Evolutionary conservation across 345 rosid genomes (phyloP).

Genomic region (Nephelium lappaceum): DNA sequence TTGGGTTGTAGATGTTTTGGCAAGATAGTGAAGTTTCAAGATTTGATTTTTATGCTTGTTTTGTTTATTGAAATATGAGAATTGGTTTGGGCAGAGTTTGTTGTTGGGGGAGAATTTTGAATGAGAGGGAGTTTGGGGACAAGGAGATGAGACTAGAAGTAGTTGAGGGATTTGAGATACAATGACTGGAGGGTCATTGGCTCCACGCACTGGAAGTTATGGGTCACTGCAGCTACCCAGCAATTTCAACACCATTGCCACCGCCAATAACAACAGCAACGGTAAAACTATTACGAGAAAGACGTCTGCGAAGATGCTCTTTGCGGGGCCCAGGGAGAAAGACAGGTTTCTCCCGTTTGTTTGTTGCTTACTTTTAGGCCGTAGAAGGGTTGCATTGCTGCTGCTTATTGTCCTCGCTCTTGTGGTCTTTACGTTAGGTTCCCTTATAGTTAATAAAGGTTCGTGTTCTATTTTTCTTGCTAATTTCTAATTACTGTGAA

Average conservation of each 20-base stretch:
- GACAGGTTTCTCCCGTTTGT: conserved; percentile 54
- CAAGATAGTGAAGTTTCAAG: background rate
- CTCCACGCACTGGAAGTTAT: conserved; percentile 59
- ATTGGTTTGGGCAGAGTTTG: conserved; percentile 21
- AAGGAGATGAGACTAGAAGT: conserved; percentile 44
- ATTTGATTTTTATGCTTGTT: background rate
- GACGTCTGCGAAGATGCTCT: conserved; percentile 48
- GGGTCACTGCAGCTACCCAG: conserved; percentile 49
- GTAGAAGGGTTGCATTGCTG: conserved; percentile 69
- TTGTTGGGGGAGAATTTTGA: conserved; percentile 15
- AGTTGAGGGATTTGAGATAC: conserved; percentile 50
- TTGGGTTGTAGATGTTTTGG: background rate
- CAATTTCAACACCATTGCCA: background rate
- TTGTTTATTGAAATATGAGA: conserved; percentile 14
- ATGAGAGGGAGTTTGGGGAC: conserved; percentile 21
- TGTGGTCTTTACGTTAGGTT: conserved; percentile 72
- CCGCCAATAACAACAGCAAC: conserved; percentile 16
- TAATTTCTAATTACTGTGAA: background rate
- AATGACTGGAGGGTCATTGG: conserved; percentile 81
- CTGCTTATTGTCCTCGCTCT: conserved; percentile 63
- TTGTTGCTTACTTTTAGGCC: conserved; percentile 59
- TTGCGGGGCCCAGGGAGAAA: conserved; percentile 66
- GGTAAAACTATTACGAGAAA: conserved; percentile 33
- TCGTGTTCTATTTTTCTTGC: conserved; percentile 6
- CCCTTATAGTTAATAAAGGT: conserved; percentile 73